Base-by-base conservation (phyloP, 805 yeast genomes). In the Cyberlindnera euphorbiae region DNA sequence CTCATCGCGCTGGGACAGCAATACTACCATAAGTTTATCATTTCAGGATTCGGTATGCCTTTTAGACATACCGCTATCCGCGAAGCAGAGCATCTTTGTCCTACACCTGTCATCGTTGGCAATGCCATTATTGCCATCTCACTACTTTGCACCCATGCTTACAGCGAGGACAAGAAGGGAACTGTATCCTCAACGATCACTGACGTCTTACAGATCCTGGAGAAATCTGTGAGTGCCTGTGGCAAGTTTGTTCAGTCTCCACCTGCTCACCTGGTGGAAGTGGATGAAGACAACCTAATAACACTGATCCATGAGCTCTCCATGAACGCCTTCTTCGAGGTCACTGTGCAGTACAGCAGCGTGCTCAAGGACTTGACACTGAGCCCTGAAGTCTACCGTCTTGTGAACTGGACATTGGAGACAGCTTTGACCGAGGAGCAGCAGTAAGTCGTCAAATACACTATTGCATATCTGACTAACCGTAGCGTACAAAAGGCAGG, bases 351-450 rank as follows among this genome's bases (percentile, higher is more conserved):
- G 47, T 82, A 78, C 56, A 79, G 80, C 52, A 71, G 66, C 28
- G 67, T 76, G 30, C 59, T 83, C 41, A 79, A 79, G 52, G 88
- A 81, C 49, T 69, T 82, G 45, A 67, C 75, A 17, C 61, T 83
- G 29, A 69, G 75, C 34, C 74, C 81, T 4, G 75, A 76, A 31
- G 83, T 82, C 5, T 75, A 75, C 50, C 75, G 74, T 44, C 63
- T 82, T 44, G 86, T 86, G 13, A 79, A 79, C 51, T 77, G 85
- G 79, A 82, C 82, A 18, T 68, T 79, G 38, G 88, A 81, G 46
- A 70, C 70, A 21, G 81, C 81, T 12, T 63, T 75, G 36, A 77
- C 75, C 13, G 75, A 73, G 38, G 52, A 36, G 44, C 44, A 27
- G 37, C 38, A 29, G 24, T 33, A 17, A 29, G 18, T 15, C 17